Conservation (phyloP, 2,329 filamentous ascomycete genomes). For the Diaporthe sp. region DNA sequence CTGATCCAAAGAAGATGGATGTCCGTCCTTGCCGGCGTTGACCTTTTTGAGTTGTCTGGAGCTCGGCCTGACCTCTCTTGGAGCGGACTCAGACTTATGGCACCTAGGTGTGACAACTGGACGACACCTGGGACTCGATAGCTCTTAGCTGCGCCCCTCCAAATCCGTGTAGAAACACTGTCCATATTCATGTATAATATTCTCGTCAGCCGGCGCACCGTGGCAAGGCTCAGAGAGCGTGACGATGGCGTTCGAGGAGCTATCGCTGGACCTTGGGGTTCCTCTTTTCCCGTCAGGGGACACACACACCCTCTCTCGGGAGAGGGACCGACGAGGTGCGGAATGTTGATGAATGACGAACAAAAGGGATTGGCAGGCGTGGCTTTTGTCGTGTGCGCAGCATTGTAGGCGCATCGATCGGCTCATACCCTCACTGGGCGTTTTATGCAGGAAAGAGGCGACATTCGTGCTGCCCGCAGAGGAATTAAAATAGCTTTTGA, state of each 20-base stretch:
- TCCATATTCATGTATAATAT: conserved; percentile 31
- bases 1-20: not conserved
- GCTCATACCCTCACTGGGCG: conserved; percentile 22
- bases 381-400: conserved; percentile 24
- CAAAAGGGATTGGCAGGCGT: conserved; percentile 12
- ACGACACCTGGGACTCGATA: not conserved
- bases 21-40: not conserved
- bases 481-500: not conserved
- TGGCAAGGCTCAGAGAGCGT: not conserved
- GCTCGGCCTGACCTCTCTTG: not conserved
- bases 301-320: too few relatives aligned
- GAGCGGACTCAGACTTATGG: not conserved
- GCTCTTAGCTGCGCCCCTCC: conserved; percentile 1
- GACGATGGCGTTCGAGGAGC: not conserved
- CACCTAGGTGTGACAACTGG: not conserved
- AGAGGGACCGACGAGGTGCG: not conserved
- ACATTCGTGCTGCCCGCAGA: conserved; percentile 11
- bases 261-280: not conserved
- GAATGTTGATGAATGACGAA: conserved; percentile 24
- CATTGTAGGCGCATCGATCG: conserved; percentile 29
- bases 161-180: conserved; percentile 14
- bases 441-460: conserved; percentile 9
- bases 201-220: conserved; percentile 10
- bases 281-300: too few relatives aligned
- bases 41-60: not conserved